Conservation (phyloP, 371 early-diverging fungal genomes). For the Mortierella sp. region DNA sequence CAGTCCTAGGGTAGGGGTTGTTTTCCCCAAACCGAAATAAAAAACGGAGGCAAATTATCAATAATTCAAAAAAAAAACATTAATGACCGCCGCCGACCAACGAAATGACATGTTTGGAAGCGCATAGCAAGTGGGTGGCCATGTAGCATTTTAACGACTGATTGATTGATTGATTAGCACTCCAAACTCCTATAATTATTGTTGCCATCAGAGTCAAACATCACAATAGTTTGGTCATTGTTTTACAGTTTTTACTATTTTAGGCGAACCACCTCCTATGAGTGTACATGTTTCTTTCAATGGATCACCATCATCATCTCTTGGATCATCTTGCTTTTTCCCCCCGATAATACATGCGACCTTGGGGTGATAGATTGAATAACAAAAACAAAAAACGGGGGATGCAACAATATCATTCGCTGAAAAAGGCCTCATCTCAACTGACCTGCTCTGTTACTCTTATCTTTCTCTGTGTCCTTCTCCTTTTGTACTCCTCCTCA, state of each 20-base stretch:
- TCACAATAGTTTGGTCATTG: too few relatives aligned
- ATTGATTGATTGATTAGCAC: too few relatives aligned
- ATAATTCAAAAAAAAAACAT: too few relatives aligned
- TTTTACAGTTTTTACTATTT: background rate
- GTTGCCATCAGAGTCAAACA: too few relatives aligned
- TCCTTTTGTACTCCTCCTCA: background rate
- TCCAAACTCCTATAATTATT: too few relatives aligned
- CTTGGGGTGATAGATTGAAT: background rate
- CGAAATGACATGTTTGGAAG: too few relatives aligned
- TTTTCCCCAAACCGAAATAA: background rate
- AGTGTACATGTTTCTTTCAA: slow-evolving; percentile 1
- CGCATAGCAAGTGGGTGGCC: too few relatives aligned
- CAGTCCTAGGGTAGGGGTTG: background rate
- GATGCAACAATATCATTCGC: slow-evolving; percentile 12
- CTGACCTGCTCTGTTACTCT: background rate
- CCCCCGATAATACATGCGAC: background rate
- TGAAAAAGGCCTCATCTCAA: slow-evolving; percentile 16
- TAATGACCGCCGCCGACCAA: background rate
- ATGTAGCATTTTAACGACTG: too few relatives aligned
- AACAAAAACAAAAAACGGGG: background rate
- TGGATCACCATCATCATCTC: background rate
- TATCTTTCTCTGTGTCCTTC: background rate
- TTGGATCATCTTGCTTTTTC: background rate
- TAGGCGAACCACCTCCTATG: background rate
- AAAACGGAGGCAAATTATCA: too few relatives aligned